Percentiles rank a stretch among this genome's conserved stretches.
Conservation (phyloP, 331 rosid genomes). For the Malus hybrid region DNA sequence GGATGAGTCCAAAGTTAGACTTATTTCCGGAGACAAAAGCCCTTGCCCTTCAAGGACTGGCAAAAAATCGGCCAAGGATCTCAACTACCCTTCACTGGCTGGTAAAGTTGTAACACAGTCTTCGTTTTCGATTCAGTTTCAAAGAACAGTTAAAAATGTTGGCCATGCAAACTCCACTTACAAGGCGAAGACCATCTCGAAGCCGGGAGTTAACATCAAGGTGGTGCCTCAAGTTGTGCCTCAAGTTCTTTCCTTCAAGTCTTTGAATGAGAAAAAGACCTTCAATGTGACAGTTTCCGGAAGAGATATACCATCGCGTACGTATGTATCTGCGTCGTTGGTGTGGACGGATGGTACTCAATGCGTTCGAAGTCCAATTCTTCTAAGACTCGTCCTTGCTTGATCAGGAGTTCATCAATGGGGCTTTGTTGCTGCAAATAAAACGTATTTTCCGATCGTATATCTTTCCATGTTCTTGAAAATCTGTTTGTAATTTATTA, state of each 20-base stretch:
- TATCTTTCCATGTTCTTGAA: too few relatives aligned
- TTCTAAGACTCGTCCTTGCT: not conserved
- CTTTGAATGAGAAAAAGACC: not conserved
- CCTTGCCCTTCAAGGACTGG: constrained; percentile 5
- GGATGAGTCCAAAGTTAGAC: not conserved
- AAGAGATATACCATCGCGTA: not conserved
- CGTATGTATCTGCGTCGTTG: not conserved
- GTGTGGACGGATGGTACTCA: not conserved
- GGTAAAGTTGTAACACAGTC: not conserved
- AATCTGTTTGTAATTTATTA: too few relatives aligned
- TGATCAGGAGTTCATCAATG: not conserved
- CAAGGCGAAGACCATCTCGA: not conserved
- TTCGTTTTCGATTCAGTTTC: constrained; percentile 1
- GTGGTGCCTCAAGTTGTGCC: constrained; percentile 5
- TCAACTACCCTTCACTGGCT: not conserved
- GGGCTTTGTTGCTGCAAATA: not conserved
- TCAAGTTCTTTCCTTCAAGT: not conserved
- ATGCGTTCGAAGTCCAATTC: not conserved
- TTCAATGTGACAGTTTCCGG: not conserved
- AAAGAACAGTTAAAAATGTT: constrained; percentile 30
- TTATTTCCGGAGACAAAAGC: not conserved
- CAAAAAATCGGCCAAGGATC: not conserved
- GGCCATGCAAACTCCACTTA: constrained; percentile 21
- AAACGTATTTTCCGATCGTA: not conserved
- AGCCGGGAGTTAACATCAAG: not conserved